Base-by-base conservation (phyloP, 176 grass and related monocot species). In the Areca catechu region DNA sequence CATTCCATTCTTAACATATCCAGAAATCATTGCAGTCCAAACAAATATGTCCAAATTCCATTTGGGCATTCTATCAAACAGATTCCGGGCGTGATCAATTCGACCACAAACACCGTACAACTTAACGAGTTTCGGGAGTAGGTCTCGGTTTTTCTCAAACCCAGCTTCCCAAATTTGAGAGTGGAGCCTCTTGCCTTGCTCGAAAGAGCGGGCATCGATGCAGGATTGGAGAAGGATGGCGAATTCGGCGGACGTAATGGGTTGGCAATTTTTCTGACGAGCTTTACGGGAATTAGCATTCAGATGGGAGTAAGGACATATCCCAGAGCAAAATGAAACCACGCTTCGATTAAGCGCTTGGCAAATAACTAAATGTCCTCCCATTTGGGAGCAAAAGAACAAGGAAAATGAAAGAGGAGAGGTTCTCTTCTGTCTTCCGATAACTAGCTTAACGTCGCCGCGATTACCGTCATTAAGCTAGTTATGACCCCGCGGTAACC, bases 11-110 rank as follows among this genome's bases (percentile, higher is more conserved):
- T 50, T 51, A 50, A 57, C 55, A 30, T 60, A 70, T 9, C 3
- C 68, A 16, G 19, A 51, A 51, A 70, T 51, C 43, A 70, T 70
- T 9, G 68, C 29, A 10, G 68, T 70, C 68, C 68, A 70, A 17
- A 70, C 56, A 22, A 59, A 50, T 16, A 70, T 43, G 29, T 70
- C 68, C n/a, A 25, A 20, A 3, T 50, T 70, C 59, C 54, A 16
- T 43, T 20, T 51, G 5, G 25, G 19, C 54, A 59, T 70, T 60
- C 21, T 70, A 50, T 70, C 68, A 47, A 70, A 70, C 56, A 70
- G 19, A 10, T 50, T 19, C 47, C 48, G 29, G 4, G 68, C 68
- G 16, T 27, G 20, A 5, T 70, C 22, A 16, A 70, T 59, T 17
- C 47, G 68, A 20, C 68, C 68, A 18, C 68, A 70, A 0, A 58